phyloP scores from a whole-genome alignment of 371 early-diverging fungal genomes.

The Saksenaea oblongispora region DNA sequence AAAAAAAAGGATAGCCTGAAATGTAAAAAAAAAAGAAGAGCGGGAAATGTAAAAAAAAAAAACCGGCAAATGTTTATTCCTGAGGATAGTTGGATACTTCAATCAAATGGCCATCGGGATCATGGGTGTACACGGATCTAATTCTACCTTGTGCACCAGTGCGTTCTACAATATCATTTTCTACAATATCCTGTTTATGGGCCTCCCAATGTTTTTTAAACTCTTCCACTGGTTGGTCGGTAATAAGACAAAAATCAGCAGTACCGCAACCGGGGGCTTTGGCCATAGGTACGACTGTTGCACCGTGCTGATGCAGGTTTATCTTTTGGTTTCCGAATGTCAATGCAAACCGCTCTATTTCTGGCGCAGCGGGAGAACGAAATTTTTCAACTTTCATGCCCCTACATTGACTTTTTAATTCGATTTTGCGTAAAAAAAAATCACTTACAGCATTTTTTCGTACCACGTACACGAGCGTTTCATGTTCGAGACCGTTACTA shows the following conservation, averaged over 20 bases:
- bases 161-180: conserved; percentile 5
- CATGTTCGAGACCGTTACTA: conserved; percentile 15
- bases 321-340: conserved; percentile 21
- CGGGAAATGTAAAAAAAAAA: too few species aligned
- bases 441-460: conserved; percentile 18
- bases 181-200: conserved; percentile 5
- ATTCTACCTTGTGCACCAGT: conserved; percentile 12
- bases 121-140: conserved; percentile 13
- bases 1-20: neutral
- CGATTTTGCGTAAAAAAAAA: neutral
- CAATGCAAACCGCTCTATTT: conserved; percentile 8
- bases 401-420: neutral
- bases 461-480: conserved; percentile 17
- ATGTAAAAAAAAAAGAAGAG: too few species aligned
- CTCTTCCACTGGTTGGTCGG: conserved; percentile 11
- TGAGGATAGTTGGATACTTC: conserved; percentile 10
- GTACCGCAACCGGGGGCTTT: conserved; percentile 13
- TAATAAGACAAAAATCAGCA: conserved; percentile 19
- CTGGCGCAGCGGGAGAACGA: conserved; percentile 11
- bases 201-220: conserved; percentile 16
- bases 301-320: conserved; percentile 15
- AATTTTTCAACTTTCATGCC: conserved; percentile 14
- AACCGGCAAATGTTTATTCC: neutral
- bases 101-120: conserved; percentile 19
- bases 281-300: conserved; percentile 14